Base-by-base conservation (phyloP, 2,329 filamentous ascomycete species). In the Botrytis squamosa region DNA sequence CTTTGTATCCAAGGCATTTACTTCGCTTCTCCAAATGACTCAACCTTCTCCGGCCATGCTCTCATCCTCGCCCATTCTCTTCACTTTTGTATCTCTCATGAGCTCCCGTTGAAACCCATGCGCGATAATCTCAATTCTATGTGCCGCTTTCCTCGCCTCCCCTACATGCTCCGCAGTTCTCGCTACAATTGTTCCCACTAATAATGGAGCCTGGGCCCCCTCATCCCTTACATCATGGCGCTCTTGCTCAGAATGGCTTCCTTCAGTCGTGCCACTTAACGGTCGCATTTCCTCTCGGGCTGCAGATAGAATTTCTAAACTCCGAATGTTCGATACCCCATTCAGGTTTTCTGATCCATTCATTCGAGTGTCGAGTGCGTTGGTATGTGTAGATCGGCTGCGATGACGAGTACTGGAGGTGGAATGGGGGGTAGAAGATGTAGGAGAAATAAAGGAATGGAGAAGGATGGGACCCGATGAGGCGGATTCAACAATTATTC, bases 401-500 rank as follows among this genome's bases (percentile, higher is more conserved):
- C 22, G 55, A 62, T 46, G 8, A 8, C n/a, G 68, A 33, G n/a
- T 29, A 57, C 46, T 18, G 36, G 52, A 18, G 20, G 1, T 40
- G 20, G 44, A 40, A 14, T 65, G 57, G 18, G n/a, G 25, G 25
- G 46, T 63, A 25, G 67, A 62, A 40, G 75, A 67, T 60, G 74
- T 74, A 33, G 78, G 83, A 73, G 85, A 84, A 75, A 88, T 80
- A 78, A 85, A 88, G 38, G 85, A 86, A 75, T 86, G 81, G 5
- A 84, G 75, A 8, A 84, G 71, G 7, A 84, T 72, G 10, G 83
- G 81, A 0, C 83, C 83, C 6, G 77, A 74, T 66, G 76, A 78
- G 0, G 82, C 82, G 79, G 88, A 87, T 79, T 90, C 88, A 79
- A 90, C 85, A 81, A 90, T 86, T 75, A 90, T 84, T 80, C 88